A percentile compares a stretch with the other conserved stretches of the same genome.
Conservation (phyloP, 257 asterid species). For the Mentha longifolia region DNA sequence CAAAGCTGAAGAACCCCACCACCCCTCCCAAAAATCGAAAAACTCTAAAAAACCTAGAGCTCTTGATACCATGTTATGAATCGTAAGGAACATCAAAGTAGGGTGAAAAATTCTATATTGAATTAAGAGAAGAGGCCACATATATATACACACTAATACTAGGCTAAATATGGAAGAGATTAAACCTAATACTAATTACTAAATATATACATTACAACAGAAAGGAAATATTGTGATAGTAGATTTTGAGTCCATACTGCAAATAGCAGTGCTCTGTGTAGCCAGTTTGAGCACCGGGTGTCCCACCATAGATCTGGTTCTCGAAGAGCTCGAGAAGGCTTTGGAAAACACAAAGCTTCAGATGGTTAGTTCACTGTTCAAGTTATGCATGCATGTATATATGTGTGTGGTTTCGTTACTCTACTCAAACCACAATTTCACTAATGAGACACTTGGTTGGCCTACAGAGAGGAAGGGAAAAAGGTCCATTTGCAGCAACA, state of each 20-base stretch:
- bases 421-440: not conserved
- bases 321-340: constrained; percentile 77
- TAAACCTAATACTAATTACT: too few relatives aligned
- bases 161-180: too few relatives aligned
- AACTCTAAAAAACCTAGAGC: too few relatives aligned
- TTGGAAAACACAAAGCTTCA: constrained; percentile 51
- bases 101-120: too few relatives aligned
- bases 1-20: too few relatives aligned
- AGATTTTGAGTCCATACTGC: constrained; percentile 77
- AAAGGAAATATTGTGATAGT: constrained; percentile 49
- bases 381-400: not conserved
- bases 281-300: constrained; percentile 79
- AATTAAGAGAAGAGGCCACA: too few relatives aligned
- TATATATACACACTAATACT: too few relatives aligned
- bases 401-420: not conserved
- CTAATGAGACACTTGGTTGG: not conserved
- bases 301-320: constrained; percentile 66
- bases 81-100: too few relatives aligned
- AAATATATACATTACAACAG: too few relatives aligned
- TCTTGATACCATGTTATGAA: too few relatives aligned
- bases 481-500: constrained; percentile 36
- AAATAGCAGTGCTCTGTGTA: constrained; percentile 77
- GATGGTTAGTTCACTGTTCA: constrained; percentile 42
- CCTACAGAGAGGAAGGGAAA: constrained; percentile 40
- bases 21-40: too few relatives aligned